A percentile compares a stretch with the other conserved stretches of the same genome.
These are phyloP conservation scores for Phycomyces blakesleeanus DNA, from an alignment of 192 early-diverging fungal genomes.

Conservation along the genomic window DNA sequence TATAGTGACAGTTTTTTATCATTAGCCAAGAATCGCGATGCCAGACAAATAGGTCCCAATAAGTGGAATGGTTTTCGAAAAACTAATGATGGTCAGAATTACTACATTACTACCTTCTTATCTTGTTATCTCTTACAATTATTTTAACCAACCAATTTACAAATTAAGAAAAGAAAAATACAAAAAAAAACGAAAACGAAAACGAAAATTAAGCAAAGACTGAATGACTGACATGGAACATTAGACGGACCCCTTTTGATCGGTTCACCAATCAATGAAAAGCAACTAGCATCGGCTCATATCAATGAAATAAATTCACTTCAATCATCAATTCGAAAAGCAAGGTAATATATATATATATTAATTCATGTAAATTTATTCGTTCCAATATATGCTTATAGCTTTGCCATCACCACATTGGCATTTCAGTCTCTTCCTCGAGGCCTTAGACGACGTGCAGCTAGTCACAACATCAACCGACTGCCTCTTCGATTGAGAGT, in stretches of 20 bases:
- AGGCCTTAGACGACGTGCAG: slow-evolving; percentile 88
- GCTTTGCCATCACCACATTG: slow-evolving; percentile 48
- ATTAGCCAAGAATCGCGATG: slow-evolving; percentile 10
- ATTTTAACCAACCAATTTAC: too few relatives aligned
- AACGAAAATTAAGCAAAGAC: too few relatives aligned
- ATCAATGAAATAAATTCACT: slow-evolving; percentile 85
- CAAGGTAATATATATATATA: slow-evolving; percentile 42
- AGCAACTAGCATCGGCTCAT: slow-evolving; percentile 53
- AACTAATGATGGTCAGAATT: not conserved
- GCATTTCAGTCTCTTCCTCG: slow-evolving; percentile 91
- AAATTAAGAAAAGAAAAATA: not conserved
- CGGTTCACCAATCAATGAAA: slow-evolving; percentile 12
- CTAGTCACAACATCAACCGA: slow-evolving; percentile 91
- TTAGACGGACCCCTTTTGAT: slow-evolving; percentile 12
- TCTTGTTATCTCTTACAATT: too few relatives aligned
- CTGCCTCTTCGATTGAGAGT: slow-evolving; percentile 81
- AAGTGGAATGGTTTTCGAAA: not conserved
- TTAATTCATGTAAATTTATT: not conserved
- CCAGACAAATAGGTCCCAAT: slow-evolving; percentile 1
- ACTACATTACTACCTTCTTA: too few relatives aligned
- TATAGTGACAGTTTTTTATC: not conserved
- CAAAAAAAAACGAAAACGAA: too few relatives aligned
- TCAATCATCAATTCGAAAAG: slow-evolving; percentile 68
- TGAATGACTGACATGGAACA: too few relatives aligned
- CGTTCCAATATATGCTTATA: slow-evolving; percentile 29